Base-by-base conservation (phyloP, 192 early-diverging fungal genomes). In the Backusella tuberculispora region DNA sequence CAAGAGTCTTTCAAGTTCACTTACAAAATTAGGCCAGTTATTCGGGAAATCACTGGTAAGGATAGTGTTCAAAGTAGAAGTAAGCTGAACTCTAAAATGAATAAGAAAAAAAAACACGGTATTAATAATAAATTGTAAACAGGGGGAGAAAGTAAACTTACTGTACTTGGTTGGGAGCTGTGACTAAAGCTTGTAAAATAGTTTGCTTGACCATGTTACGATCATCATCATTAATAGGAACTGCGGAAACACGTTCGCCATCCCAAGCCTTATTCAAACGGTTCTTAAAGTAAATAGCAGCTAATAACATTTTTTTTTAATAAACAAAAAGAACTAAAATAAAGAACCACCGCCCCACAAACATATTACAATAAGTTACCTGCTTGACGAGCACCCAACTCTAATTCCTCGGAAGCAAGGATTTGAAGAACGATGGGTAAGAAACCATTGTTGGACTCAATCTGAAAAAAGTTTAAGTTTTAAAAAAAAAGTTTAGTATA, bases 241-340 rank as follows among this genome's bases (percentile, higher is more conserved):
- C 65, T 70, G 76, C 60, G 63, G 82, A 45, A 42, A 56, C 17
- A 47, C 80, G 73, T 63, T 73, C 43, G 63, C 83, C 43, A 56
- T 86, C 78, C 96, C 96, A 97, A 17, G 88, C 88, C 70, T 86
- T 87, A 38, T 82, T 80, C 43, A 96, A 78, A 8, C 91, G 84
- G 83, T 97, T 97, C 77, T 97, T 97, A 82, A 97, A 95, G 87
- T 93, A 96, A 76, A 97, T 93, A 10, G 94, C 85, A 73, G 83
- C 87, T 88, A 38, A 12, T 0, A 29, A 47, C 8, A 66, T 0
- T 19, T 43, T 41, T n/a, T 42, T 81, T 40, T 76, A 80, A 47
- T 79, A 84, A 79, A 13, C 85, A 83, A 34, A 34, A 34, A 34
- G 29, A 34, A 34, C 43, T 79, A 21, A 64, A 44, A 26, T 43